phyloP scores from a whole-genome alignment of 495 filamentous ascomycete species.

The Elaphomyces granulatus region DNA sequence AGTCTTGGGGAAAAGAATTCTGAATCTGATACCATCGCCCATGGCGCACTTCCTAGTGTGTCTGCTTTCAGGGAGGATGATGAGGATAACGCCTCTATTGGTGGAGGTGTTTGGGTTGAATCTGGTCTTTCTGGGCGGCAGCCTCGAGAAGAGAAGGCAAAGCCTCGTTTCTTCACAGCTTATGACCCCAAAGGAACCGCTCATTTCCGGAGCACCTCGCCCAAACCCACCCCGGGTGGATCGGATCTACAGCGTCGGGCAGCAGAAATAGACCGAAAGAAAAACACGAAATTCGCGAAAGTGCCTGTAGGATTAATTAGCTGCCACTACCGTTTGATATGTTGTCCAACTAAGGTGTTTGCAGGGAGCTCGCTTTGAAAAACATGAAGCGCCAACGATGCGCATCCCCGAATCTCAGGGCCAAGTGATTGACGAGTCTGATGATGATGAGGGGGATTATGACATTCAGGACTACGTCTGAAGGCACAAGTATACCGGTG shows the following conservation, averaged over 20 bases:
- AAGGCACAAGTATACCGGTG: too few relatives aligned
- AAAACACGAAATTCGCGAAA: too few relatives aligned
- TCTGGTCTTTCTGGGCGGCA: neutral
- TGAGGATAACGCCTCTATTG: conserved; percentile 8
- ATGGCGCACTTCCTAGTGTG: neutral
- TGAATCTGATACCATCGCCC: neutral
- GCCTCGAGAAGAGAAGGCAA: neutral
- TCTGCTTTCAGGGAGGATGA: conserved; percentile 1
- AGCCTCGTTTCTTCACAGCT: conserved; percentile 6
- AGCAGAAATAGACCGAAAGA: too few relatives aligned
- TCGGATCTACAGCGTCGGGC: too few relatives aligned
- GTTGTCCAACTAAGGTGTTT: conserved; percentile 1
- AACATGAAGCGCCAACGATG: conserved; percentile 1
- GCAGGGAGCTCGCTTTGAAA: conserved; percentile 8
- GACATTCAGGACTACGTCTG: conserved; percentile 9
- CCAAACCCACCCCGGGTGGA: too few relatives aligned
- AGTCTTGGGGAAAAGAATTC: conserved; percentile 1
- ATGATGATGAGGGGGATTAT: conserved; percentile 9
- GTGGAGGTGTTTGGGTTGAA: conserved; percentile 12
- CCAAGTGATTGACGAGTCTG: neutral
- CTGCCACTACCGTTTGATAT: neutral
- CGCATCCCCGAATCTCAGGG: conserved; percentile 5
- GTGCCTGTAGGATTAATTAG: too few relatives aligned
- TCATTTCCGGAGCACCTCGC: too few relatives aligned
- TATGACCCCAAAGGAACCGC: conserved; percentile 7